phyloP scores from a whole-genome alignment of 345 rosid genomes.

The Clarkia xantiana region DNA sequence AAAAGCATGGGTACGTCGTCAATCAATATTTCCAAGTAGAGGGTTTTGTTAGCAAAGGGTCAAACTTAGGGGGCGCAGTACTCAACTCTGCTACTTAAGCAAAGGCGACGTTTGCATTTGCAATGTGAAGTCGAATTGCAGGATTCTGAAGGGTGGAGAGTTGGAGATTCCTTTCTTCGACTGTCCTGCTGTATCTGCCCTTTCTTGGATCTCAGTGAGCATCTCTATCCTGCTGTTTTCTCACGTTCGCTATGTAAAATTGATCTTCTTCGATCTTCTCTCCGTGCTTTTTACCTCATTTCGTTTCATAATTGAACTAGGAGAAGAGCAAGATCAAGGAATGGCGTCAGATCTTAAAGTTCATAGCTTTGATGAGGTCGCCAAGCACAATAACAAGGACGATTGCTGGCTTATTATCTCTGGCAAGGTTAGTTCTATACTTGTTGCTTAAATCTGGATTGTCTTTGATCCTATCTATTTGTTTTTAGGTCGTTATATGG shows the following conservation, averaged over 20 bases:
- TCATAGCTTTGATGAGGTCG: conserved; percentile 29
- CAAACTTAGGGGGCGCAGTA: too few species aligned
- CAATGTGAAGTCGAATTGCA: too few species aligned
- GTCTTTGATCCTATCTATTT: background rate
- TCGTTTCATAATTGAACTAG: background rate
- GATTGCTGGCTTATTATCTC: conserved; percentile 61
- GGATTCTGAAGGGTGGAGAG: too few species aligned
- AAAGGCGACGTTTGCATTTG: too few species aligned
- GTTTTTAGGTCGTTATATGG: too few species aligned
- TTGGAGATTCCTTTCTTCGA: too few species aligned
- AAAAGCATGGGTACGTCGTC: too few species aligned
- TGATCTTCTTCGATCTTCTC: background rate
- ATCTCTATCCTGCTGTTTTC: background rate
- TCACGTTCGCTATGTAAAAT: background rate
- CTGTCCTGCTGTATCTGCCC: too few species aligned
- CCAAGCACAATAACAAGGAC: conserved; percentile 35
- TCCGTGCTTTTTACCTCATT: background rate
- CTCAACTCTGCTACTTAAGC: too few species aligned
- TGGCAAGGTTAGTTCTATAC: conserved; percentile 34
- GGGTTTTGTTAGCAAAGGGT: too few species aligned
- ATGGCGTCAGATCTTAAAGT: conserved; percentile 23
- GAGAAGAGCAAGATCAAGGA: background rate
- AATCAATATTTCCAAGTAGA: too few species aligned
- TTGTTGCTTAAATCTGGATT: background rate
- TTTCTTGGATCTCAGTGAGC: too few species aligned